Conservation (phyloP, 805 yeast genomes). For the Candida fluviatilis region DNA sequence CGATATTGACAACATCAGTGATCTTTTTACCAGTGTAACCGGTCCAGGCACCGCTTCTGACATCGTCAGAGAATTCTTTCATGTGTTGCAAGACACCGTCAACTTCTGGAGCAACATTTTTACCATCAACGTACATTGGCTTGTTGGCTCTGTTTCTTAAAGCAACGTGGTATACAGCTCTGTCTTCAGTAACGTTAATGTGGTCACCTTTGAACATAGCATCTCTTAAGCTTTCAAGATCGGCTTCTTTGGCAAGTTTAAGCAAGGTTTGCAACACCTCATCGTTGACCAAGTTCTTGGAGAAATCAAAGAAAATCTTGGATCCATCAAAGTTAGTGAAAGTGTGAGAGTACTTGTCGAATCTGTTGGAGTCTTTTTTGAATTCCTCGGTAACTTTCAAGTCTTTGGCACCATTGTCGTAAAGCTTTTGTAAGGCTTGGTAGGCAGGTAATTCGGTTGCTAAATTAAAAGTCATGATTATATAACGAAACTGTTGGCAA, state of each 20-base stretch:
- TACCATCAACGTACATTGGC: slow-evolving; percentile 80
- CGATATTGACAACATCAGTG: slow-evolving; percentile 93
- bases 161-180: slow-evolving; percentile 97
- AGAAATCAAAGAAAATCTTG: slow-evolving; percentile 87
- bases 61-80: slow-evolving; percentile 88
- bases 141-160: slow-evolving; percentile 87
- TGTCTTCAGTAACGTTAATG: slow-evolving; percentile 92
- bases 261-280: slow-evolving; percentile 66
- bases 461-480: slow-evolving; percentile 41
- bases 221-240: slow-evolving; percentile 82
- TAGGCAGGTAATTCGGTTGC: slow-evolving; percentile 80
- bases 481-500: slow-evolving; percentile 1
- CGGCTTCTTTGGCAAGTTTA: slow-evolving; percentile 84
- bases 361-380: slow-evolving; percentile 68
- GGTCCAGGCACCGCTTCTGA: slow-evolving; percentile 92
- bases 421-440: slow-evolving; percentile 69
- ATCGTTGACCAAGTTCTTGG: slow-evolving; percentile 90
- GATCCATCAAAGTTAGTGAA: slow-evolving; percentile 85
- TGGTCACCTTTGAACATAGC: slow-evolving; percentile 89
- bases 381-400: slow-evolving; percentile 79
- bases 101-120: slow-evolving; percentile 87
- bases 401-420: slow-evolving; percentile 64
- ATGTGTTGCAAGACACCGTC: slow-evolving; percentile 89
- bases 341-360: slow-evolving; percentile 68
- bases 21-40: slow-evolving; percentile 95